phyloP scores from a whole-genome alignment of 352 stramenopile genomes.

The Phytophthora cryptogea region DNA sequence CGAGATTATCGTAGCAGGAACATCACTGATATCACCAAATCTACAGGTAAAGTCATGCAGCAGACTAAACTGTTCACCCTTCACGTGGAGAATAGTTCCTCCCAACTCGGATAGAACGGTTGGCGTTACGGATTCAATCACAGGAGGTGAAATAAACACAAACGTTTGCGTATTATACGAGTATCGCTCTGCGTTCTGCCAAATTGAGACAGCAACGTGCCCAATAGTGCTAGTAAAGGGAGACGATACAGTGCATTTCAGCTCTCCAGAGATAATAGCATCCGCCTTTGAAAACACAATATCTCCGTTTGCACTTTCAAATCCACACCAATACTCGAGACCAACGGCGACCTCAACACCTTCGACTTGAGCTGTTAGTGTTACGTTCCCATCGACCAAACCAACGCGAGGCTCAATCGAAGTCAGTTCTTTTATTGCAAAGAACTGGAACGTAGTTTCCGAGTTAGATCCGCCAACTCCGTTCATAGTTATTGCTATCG shows the following conservation, averaged over 20 bases:
- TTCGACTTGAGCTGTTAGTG: slow-evolving; percentile 25
- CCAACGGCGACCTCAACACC: slow-evolving; percentile 8
- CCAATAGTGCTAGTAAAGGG: neutral
- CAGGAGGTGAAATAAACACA: slow-evolving; percentile 21
- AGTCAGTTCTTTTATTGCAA: slow-evolving; percentile 24
- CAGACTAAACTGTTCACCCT: slow-evolving; percentile 21
- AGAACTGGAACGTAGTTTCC: slow-evolving; percentile 32
- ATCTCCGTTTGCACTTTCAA: slow-evolving; percentile 12
- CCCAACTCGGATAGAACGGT: slow-evolving; percentile 19
- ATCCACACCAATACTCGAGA: slow-evolving; percentile 34
- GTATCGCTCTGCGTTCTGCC: slow-evolving; percentile 36
- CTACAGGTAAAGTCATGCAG: slow-evolving; percentile 21
- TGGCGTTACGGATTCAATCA: slow-evolving; percentile 25
- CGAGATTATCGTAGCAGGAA: slow-evolving; percentile 19
- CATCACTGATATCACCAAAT: slow-evolving; percentile 21
- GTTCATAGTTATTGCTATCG: slow-evolving; percentile 32
- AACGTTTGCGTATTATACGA: slow-evolving; percentile 37
- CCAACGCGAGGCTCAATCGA: slow-evolving; percentile 32
- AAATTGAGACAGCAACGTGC: slow-evolving; percentile 35
- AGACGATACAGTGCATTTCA: slow-evolving; percentile 13
- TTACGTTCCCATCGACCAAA: slow-evolving; percentile 25
- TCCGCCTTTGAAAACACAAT: slow-evolving; percentile 19
- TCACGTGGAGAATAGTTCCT: slow-evolving; percentile 23
- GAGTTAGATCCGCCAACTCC: slow-evolving; percentile 3
- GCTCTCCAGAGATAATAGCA: slow-evolving; percentile 4